A percentile compares a stretch with the other conserved stretches of the same genome.
Conservation (phyloP, 768 basidiomycete genomes). For the Austroboletus eburneus region DNA sequence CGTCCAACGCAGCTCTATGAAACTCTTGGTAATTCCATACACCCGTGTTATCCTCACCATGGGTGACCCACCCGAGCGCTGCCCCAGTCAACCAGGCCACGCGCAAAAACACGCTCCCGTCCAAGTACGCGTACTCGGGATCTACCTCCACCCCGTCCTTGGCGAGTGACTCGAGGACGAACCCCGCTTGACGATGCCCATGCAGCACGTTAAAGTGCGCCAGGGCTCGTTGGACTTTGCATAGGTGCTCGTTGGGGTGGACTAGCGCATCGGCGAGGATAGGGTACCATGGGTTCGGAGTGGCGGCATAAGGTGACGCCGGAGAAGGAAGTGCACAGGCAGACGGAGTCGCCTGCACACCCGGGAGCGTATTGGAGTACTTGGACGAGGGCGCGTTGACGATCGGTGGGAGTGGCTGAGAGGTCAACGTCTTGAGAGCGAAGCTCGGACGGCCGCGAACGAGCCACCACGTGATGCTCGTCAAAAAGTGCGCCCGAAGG, state of each 20-base stretch:
- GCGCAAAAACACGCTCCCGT: constrained; percentile 63
- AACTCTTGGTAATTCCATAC: constrained; percentile 30
- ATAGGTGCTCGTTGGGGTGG: constrained; percentile 56
- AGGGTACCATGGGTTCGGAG: constrained; percentile 57
- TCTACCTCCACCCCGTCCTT: constrained; percentile 33
- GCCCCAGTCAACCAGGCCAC: constrained; percentile 49
- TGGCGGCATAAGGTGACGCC: constrained; percentile 33
- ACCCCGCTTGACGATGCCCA: constrained; percentile 37
- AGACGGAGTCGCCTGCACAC: constrained; percentile 17
- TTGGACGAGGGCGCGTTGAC: constrained; percentile 14
- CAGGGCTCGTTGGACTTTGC: constrained; percentile 48
- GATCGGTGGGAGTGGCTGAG: constrained; percentile 23
- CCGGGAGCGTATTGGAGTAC: constrained; percentile 23
- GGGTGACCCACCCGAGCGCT: constrained; percentile 38
- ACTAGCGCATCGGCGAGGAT: constrained; percentile 49
- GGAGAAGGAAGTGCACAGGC: constrained; percentile 25
- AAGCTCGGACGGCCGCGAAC: constrained; percentile 51
- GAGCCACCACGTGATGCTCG: constrained; percentile 51
- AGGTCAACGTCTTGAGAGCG: constrained; percentile 48
- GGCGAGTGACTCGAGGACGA: constrained; percentile 22
- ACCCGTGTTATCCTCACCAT: constrained; percentile 31
- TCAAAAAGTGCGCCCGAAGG: constrained; percentile 55
- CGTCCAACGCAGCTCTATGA: constrained; percentile 21
- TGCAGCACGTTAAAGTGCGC: constrained; percentile 44
- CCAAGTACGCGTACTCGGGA: constrained; percentile 45